Evolutionary conservation across 2,329 filamentous ascomycete genomes (phyloP).

Genomic region (Verticillium zaregamsianum): DNA sequence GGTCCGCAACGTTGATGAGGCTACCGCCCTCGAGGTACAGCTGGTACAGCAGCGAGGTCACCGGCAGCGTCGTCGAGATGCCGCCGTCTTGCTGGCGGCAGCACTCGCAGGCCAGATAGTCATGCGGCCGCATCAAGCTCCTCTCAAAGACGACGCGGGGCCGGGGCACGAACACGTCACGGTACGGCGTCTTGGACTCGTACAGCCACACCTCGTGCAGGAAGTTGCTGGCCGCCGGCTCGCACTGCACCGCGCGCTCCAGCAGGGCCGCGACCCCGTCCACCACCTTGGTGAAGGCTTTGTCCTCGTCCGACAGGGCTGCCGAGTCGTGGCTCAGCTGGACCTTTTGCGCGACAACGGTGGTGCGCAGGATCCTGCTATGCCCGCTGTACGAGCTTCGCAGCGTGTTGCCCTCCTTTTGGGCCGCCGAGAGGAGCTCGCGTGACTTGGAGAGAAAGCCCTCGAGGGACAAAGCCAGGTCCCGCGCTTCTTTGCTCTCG

Average conservation of each 20-base stretch:
- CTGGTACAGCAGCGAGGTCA: conserved; percentile 71
- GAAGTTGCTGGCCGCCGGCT: conserved; percentile 42
- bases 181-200: conserved; percentile 64
- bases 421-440: conserved; percentile 38
- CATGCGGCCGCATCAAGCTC: conserved; percentile 66
- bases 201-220: conserved; percentile 74
- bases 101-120: conserved; percentile 72
- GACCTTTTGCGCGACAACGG: conserved; percentile 76
- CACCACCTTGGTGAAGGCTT: conserved; percentile 63
- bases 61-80: conserved; percentile 59
- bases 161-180: conserved; percentile 70
- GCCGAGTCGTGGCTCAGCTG: conserved; percentile 73
- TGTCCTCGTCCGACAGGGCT: conserved; percentile 65
- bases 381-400: conserved; percentile 73
- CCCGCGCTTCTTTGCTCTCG: conserved; percentile 23
- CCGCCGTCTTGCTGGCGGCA: conserved; percentile 43
- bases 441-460: conserved; percentile 42
- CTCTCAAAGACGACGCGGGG: conserved; percentile 69
- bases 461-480: conserved; percentile 29
- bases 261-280: conserved; percentile 51
- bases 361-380: conserved; percentile 67
- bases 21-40: conserved; percentile 73
- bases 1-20: conserved; percentile 73
- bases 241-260: conserved; percentile 27
- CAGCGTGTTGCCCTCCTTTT: conserved; percentile 45